Evolutionary conservation across 1,139 yeast genomes (phyloP).

Genomic region (Kodamaea suecica): DNA sequence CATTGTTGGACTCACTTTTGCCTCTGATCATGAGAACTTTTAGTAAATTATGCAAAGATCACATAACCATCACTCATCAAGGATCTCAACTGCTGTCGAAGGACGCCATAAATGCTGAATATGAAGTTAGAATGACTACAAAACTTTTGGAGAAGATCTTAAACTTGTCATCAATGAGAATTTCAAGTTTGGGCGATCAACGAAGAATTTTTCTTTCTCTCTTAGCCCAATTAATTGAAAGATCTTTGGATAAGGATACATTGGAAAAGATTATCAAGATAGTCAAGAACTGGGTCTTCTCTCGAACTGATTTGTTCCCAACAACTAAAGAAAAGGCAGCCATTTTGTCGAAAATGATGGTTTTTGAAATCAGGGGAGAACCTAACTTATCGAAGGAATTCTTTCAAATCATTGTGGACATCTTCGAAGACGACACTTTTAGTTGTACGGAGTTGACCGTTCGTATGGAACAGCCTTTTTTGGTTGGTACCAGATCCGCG

Average conservation of each 20-base stretch:
- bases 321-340: slow-evolving; percentile 97
- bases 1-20: slow-evolving; percentile 67
- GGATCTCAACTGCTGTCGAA: slow-evolving; percentile 35
- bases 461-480: slow-evolving; percentile 93
- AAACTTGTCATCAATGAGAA: slow-evolving; percentile 74
- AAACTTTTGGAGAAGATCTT: slow-evolving; percentile 72
- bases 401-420: slow-evolving; percentile 81
- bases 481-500: slow-evolving; percentile 86
- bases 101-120: slow-evolving; percentile 43
- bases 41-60: slow-evolving; percentile 86
- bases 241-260: slow-evolving; percentile 76
- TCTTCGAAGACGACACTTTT: slow-evolving; percentile 78
- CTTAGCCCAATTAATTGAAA: slow-evolving; percentile 85
- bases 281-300: slow-evolving; percentile 87
- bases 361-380: slow-evolving; percentile 85
- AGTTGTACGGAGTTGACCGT: slow-evolving; percentile 88
- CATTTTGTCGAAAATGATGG: slow-evolving; percentile 88
- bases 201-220: slow-evolving; percentile 82
- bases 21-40: slow-evolving; percentile 82
- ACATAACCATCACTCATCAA: slow-evolving; percentile 65
- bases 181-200: slow-evolving; percentile 86
- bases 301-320: slow-evolving; percentile 81
- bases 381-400: slow-evolving; percentile 75
- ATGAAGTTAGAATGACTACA: slow-evolving; percentile 77
- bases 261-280: slow-evolving; percentile 73